Percentiles rank a stretch among this genome's conserved stretches.
These are phyloP conservation scores for Termitomyces sp. DNA, from an alignment of 768 basidiomycete species.

Conservation along the genomic window DNA sequence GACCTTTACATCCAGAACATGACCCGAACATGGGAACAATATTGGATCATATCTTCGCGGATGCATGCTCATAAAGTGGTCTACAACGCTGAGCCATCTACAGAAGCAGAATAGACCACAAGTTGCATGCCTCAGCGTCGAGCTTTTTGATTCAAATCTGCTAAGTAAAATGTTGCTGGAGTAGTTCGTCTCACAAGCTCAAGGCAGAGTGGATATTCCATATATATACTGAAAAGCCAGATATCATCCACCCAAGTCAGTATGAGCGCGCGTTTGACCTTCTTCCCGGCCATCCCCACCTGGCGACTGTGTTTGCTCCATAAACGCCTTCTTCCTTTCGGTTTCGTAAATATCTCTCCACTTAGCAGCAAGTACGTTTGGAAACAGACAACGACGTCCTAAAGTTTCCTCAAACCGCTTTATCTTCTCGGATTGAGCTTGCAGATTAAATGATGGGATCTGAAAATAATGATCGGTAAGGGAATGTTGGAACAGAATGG, in stretches of 20 bases:
- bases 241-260: not conserved
- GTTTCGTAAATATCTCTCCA: slow-evolving; percentile 45
- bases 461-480: slow-evolving; percentile 16
- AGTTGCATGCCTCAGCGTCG: not conserved
- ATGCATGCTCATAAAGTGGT: too few relatives aligned
- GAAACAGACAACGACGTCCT: slow-evolving; percentile 29
- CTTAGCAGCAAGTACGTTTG: slow-evolving; percentile 53
- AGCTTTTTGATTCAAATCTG: not conserved
- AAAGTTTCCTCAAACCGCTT: slow-evolving; percentile 55
- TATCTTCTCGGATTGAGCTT: slow-evolving; percentile 57
- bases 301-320: slow-evolving; percentile 24
- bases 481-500: not conserved
- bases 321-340: slow-evolving; percentile 19
- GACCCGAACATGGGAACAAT: too few relatives aligned
- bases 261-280: slow-evolving; percentile 26
- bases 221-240: not conserved
- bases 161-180: too few relatives aligned
- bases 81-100: not conserved
- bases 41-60: too few relatives aligned
- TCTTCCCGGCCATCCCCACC: slow-evolving; percentile 29
- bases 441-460: slow-evolving; percentile 49
- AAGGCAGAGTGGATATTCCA: too few relatives aligned
- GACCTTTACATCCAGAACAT: not conserved
- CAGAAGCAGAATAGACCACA: not conserved
- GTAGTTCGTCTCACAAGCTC: too few relatives aligned